Percentiles rank a stretch among this genome's conserved stretches.
Conservation (phyloP, 345 rosid species). For the Brassica juncea region DNA sequence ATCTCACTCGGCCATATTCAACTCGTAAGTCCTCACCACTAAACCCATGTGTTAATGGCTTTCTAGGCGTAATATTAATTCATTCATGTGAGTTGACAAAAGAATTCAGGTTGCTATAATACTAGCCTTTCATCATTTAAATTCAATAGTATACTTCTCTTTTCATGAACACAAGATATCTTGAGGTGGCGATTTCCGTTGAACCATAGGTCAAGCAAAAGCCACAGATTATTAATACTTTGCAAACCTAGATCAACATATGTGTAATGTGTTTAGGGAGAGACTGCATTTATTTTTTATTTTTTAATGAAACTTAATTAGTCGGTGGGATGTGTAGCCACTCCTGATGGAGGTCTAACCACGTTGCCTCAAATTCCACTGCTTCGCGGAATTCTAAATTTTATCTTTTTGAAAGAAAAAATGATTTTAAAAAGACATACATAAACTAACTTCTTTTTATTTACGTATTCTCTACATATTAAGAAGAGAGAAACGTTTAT, state of each 20-base stretch:
- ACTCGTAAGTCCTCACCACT: not conserved
- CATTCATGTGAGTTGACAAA: not conserved
- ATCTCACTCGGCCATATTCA: not conserved
- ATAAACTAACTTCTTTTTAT: not conserved
- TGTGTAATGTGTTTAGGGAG: not conserved
- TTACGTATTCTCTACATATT: not conserved
- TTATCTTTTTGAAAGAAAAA: not conserved
- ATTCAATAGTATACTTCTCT: not conserved
- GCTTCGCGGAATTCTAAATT: not conserved
- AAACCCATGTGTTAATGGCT: not conserved
- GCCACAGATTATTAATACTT: not conserved
- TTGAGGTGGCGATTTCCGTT: conserved; percentile 25
- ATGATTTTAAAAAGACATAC: not conserved
- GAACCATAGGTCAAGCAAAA: conserved; percentile 29
- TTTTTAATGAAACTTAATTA: not conserved
- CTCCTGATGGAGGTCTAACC: conserved; percentile 39
- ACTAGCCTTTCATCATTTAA: not conserved
- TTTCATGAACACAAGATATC: conserved; percentile 11
- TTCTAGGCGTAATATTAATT: not conserved
- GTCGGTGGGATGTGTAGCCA: conserved; percentile 45
- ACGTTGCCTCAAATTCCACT: conserved; percentile 39
- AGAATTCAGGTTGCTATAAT: not conserved
- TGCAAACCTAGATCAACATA: not conserved
- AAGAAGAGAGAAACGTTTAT: not conserved
- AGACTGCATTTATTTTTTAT: not conserved